Conservation (phyloP, 2,329 filamentous ascomycete genomes). For the Ophiognomonia clavigignenti-juglandacearum region DNA sequence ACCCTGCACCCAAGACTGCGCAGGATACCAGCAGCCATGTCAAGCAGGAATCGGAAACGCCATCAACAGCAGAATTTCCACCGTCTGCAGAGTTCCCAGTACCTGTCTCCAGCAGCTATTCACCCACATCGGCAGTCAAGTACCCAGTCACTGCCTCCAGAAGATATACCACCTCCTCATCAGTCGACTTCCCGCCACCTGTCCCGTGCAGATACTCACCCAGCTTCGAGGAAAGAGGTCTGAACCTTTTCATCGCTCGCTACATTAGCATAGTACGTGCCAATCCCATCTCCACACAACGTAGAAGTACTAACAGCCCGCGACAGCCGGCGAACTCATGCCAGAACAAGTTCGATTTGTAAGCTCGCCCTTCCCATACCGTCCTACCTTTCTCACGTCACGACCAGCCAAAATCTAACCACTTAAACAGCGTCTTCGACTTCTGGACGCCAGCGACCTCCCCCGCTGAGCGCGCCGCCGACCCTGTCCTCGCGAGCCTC, state of each 20-base stretch:
- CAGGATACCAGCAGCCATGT: neutral
- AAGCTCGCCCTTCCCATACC: neutral
- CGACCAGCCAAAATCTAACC: neutral
- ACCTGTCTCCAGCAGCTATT: too few species aligned
- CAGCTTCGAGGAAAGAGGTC: constrained; percentile 10
- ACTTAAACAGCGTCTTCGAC: constrained; percentile 35
- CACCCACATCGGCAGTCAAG: too few species aligned
- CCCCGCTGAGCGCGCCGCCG: constrained; percentile 28
- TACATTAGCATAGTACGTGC: constrained; percentile 10
- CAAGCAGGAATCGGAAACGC: neutral
- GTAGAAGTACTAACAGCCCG: neutral
- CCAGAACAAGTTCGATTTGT: constrained; percentile 47
- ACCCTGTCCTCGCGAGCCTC: constrained; percentile 47
- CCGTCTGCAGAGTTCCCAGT: too few species aligned
- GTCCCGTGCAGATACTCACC: constrained; percentile 7
- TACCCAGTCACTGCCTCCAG: too few species aligned
- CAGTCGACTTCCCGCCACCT: too few species aligned
- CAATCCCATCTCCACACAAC: neutral
- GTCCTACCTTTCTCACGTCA: neutral
- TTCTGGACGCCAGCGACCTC: constrained; percentile 43
- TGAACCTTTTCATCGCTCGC: constrained; percentile 10
- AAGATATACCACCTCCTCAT: too few species aligned
- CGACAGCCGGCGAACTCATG: constrained; percentile 30
- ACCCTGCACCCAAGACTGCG: constrained; percentile 1
- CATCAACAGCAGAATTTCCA: neutral